Conservation (phyloP, 257 asterid species). For the Ocimum tenuiflorum region DNA sequence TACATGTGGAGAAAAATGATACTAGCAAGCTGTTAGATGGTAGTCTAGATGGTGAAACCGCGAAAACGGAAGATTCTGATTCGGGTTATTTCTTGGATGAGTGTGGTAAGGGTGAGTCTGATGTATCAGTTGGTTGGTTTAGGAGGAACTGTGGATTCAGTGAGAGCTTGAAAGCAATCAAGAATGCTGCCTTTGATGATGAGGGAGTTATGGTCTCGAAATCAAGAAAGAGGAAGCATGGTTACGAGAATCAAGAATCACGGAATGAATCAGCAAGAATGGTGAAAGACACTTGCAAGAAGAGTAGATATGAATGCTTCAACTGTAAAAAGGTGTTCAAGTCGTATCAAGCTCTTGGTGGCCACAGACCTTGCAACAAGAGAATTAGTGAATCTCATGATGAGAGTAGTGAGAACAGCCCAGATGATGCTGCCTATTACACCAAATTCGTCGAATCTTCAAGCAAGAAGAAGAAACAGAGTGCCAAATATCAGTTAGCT, state of each 20-base stretch:
- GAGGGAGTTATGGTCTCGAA: conserved; percentile 29
- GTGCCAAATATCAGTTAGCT: conserved; percentile 28
- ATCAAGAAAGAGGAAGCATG: conserved; percentile 36
- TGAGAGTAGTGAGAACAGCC: conserved; percentile 60
- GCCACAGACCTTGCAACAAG: conserved; percentile 90
- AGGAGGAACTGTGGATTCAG: conserved; percentile 19
- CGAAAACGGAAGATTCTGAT: conserved; percentile 54
- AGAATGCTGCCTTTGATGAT: conserved; percentile 4
- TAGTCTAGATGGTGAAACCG: conserved; percentile 31
- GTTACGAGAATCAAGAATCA: conserved; percentile 29
- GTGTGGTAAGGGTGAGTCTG: conserved; percentile 59
- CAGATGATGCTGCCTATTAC: conserved; percentile 38
- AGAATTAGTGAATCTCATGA: conserved; percentile 36
- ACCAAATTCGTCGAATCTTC: conserved; percentile 32
- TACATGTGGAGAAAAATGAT: neutral
- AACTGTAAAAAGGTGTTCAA: conserved; percentile 75
- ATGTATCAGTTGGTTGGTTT: conserved; percentile 48
- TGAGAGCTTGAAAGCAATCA: conserved; percentile 27
- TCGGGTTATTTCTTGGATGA: conserved; percentile 89
- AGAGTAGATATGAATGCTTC: conserved; percentile 70
- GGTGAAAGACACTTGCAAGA: conserved; percentile 35
- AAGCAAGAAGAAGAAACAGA: conserved; percentile 31
- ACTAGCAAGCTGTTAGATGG: conserved; percentile 26
- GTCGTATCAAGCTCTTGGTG: conserved; percentile 92
- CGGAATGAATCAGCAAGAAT: conserved; percentile 28